Percentiles rank a stretch among this genome's conserved stretches.
Conservation (phyloP, 2,329 filamentous ascomycete genomes). For the Hymenoscyphus albidus region DNA sequence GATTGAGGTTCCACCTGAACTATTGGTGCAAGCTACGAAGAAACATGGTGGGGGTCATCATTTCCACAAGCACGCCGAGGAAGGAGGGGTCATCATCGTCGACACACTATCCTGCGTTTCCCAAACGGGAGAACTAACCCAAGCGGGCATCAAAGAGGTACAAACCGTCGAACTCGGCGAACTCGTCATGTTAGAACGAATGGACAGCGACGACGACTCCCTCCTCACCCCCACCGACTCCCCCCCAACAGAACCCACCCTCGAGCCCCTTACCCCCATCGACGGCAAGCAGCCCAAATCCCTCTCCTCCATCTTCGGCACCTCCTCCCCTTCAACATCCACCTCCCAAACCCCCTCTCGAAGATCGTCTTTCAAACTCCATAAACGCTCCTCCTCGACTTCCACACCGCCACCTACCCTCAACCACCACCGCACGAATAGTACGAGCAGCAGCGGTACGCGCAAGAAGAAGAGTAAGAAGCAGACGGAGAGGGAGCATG, state of each 20-base stretch:
- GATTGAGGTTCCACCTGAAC: conserved; percentile 75
- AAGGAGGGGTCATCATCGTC: conserved; percentile 65
- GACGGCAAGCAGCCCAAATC: not conserved
- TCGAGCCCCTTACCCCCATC: conserved; percentile 10
- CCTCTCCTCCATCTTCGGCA: not conserved
- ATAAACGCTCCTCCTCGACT: conserved; percentile 4
- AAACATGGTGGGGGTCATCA: conserved; percentile 54
- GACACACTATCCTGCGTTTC: conserved; percentile 75
- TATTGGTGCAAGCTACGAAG: conserved; percentile 61
- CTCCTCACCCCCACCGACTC: conserved; percentile 3
- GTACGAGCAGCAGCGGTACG: not conserved
- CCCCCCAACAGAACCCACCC: not conserved
- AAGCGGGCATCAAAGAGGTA: conserved; percentile 66
- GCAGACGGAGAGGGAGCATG: conserved; percentile 41
- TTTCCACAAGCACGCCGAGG: conserved; percentile 62
- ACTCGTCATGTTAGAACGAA: conserved; percentile 56
- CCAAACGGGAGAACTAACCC: conserved; percentile 83
- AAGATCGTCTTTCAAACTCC: not conserved
- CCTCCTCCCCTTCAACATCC: not conserved
- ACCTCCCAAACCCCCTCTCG: too few relatives aligned
- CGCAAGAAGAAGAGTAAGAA: conserved; percentile 20
- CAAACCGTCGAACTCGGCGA: conserved; percentile 88
- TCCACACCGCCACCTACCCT: not conserved
- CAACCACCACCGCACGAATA: conserved; percentile 5
- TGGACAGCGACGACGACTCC: conserved; percentile 11